Conservation (phyloP, 352 stramenopile species). For the Phytophthora tentaculata region DNA sequence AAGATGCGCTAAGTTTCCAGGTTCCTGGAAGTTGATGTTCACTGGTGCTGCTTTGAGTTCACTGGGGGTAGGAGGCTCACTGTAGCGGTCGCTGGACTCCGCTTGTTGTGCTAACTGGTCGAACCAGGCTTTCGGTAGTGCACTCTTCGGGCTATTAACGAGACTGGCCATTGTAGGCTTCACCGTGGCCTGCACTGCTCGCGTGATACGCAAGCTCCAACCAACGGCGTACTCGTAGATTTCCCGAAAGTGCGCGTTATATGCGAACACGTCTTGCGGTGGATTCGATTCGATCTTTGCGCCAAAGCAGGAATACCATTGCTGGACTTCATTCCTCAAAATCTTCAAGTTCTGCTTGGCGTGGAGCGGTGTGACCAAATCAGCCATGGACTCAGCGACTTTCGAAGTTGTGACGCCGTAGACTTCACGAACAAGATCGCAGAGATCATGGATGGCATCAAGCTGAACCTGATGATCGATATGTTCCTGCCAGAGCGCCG, state of each 20-base stretch:
- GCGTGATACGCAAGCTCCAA: conserved; percentile 81
- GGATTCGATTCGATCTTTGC: conserved; percentile 75
- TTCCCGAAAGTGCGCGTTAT: conserved; percentile 83
- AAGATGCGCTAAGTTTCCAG: conserved; percentile 77
- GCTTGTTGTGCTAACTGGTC: conserved; percentile 64
- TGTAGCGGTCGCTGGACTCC: conserved; percentile 51
- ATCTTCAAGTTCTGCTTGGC: conserved; percentile 79
- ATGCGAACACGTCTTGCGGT: conserved; percentile 77
- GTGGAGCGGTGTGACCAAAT: conserved; percentile 70
- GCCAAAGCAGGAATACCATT: conserved; percentile 85
- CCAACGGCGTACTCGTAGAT: conserved; percentile 81
- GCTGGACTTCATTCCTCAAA: conserved; percentile 80
- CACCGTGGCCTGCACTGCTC: conserved; percentile 82
- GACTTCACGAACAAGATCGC: conserved; percentile 75
- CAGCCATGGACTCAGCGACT: conserved; percentile 75
- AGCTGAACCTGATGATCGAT: conserved; percentile 73
- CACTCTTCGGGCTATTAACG: conserved; percentile 75
- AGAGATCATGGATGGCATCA: conserved; percentile 75
- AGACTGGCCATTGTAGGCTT: conserved; percentile 68
- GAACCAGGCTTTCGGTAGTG: conserved; percentile 81
- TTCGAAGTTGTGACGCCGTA: conserved; percentile 81
- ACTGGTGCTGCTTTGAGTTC: conserved; percentile 31
- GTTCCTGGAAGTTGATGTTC: conserved; percentile 58
- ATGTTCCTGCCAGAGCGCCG: conserved; percentile 83
- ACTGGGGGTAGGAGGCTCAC: conserved; percentile 42